These are phyloP conservation scores for Leccinum proximum DNA, from an alignment of 1,284 basidiomycete genomes.

Conservation along the genomic window DNA sequence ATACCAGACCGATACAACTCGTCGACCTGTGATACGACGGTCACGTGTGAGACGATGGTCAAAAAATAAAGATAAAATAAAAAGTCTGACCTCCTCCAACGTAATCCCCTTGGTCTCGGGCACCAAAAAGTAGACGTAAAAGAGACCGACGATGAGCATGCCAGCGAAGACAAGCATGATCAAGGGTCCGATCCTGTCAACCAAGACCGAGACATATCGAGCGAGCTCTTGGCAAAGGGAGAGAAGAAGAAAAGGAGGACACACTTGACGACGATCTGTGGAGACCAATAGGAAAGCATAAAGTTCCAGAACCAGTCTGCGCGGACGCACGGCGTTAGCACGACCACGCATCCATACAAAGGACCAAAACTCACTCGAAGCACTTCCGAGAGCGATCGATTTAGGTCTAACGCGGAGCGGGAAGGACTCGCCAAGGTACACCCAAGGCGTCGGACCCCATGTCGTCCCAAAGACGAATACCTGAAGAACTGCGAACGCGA, in stretches of 20 bases:
- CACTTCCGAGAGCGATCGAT: slow-evolving; percentile 55
- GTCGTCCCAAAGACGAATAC: slow-evolving; percentile 52
- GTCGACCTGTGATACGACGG: slow-evolving; percentile 22
- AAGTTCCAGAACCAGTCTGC: slow-evolving; percentile 59
- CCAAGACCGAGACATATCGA: background rate
- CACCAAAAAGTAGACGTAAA: slow-evolving; percentile 43
- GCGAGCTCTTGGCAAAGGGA: background rate
- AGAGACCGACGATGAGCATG: slow-evolving; percentile 65
- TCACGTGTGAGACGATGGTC: background rate
- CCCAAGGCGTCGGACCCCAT: slow-evolving; percentile 61
- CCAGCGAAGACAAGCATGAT: slow-evolving; percentile 78
- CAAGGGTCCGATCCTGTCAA: slow-evolving; percentile 61
- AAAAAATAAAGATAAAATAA: background rate
- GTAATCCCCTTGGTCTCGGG: slow-evolving; percentile 29
- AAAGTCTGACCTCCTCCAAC: slow-evolving; percentile 25
- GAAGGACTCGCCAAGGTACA: slow-evolving; percentile 60
- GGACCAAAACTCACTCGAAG: slow-evolving; percentile 38
- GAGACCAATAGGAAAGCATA: slow-evolving; percentile 53
- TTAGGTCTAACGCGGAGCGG: slow-evolving; percentile 62
- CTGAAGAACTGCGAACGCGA: slow-evolving; percentile 61
- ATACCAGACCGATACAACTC: slow-evolving; percentile 28
- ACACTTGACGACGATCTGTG: slow-evolving; percentile 44
- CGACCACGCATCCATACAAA: background rate
- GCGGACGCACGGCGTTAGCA: background rate
- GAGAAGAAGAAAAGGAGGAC: slow-evolving; percentile 1